Conservation (phyloP, 371 early-diverging fungal genomes). For the Phascolomyces articulosus region DNA sequence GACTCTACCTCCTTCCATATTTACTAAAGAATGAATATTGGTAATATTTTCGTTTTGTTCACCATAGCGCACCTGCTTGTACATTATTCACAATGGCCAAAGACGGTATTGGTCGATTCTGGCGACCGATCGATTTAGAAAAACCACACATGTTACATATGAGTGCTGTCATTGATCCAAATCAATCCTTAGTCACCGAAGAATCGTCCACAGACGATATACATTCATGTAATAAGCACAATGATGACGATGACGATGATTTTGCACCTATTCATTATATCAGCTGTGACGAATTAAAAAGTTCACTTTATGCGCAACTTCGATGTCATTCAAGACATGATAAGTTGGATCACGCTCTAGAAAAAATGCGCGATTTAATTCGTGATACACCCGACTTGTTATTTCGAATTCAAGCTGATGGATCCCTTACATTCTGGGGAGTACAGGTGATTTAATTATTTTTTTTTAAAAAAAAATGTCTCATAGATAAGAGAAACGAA, state of each 20-base stretch:
- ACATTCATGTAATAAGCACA: slow-evolving; percentile 5
- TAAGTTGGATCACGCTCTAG: slow-evolving; percentile 37
- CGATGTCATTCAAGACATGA: slow-evolving; percentile 32
- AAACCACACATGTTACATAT: slow-evolving; percentile 62
- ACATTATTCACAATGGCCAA: slow-evolving; percentile 73
- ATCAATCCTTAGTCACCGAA: slow-evolving; percentile 66
- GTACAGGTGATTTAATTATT: slow-evolving; percentile 57
- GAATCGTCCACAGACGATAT: slow-evolving; percentile 18
- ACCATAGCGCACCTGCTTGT: slow-evolving; percentile 38
- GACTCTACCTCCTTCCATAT: too few species aligned
- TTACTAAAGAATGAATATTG: not conserved
- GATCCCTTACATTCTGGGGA: slow-evolving; percentile 82
- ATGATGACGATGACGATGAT: slow-evolving; percentile 24
- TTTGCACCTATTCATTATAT: slow-evolving; percentile 70
- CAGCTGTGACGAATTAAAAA: slow-evolving; percentile 55
- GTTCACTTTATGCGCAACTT: slow-evolving; percentile 47
- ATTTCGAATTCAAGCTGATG: slow-evolving; percentile 71
- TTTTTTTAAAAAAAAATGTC: not conserved
- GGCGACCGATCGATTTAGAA: slow-evolving; percentile 62
- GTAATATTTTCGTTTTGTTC: slow-evolving; percentile 1
- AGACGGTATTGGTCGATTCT: slow-evolving; percentile 78
- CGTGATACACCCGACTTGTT: slow-evolving; percentile 81
- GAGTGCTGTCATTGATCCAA: slow-evolving; percentile 73
- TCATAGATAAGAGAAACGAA: not conserved
- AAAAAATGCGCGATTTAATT: slow-evolving; percentile 60